phyloP scores from a whole-genome alignment of 768 basidiomycete species.

The Phylloporus rhodoxanthus region DNA sequence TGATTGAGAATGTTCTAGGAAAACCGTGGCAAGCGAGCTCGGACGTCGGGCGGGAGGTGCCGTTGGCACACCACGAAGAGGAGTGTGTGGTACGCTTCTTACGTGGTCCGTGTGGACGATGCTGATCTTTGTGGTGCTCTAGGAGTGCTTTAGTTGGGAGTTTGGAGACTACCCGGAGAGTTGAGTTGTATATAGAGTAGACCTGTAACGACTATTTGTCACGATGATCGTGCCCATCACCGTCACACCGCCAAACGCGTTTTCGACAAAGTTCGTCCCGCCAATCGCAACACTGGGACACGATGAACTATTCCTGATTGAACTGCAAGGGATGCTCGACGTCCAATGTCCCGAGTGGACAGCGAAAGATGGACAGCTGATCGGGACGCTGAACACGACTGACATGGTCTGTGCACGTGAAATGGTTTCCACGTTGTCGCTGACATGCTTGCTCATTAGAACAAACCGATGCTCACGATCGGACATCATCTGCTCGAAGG shows the following conservation, averaged over 20 bases:
- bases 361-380: conserved; percentile 61
- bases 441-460: conserved; percentile 36
- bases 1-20: conserved; percentile 69
- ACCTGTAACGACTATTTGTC: neutral
- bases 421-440: neutral
- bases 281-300: conserved; percentile 67
- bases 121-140: neutral
- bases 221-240: conserved; percentile 64
- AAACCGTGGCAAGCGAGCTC: conserved; percentile 65
- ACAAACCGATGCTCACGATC: conserved; percentile 71
- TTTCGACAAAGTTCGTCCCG: conserved; percentile 47
- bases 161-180: conserved; percentile 43
- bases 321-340: conserved; percentile 80
- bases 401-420: conserved; percentile 43
- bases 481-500: conserved; percentile 92
- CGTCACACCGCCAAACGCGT: conserved; percentile 31
- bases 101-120: neutral
- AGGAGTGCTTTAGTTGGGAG: conserved; percentile 73
- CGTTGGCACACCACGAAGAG: conserved; percentile 44
- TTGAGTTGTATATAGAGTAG: conserved; percentile 2
- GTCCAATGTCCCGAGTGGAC: conserved; percentile 49
- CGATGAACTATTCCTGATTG: conserved; percentile 76
- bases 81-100: conserved; percentile 62
- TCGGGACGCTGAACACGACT: conserved; percentile 71
- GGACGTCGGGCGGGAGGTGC: conserved; percentile 61